Evolutionary conservation across 441 rosid genomes (phyloP), one percentile per base, ranked within the genome.

Genomic region (Lepidium campestre): DNA sequence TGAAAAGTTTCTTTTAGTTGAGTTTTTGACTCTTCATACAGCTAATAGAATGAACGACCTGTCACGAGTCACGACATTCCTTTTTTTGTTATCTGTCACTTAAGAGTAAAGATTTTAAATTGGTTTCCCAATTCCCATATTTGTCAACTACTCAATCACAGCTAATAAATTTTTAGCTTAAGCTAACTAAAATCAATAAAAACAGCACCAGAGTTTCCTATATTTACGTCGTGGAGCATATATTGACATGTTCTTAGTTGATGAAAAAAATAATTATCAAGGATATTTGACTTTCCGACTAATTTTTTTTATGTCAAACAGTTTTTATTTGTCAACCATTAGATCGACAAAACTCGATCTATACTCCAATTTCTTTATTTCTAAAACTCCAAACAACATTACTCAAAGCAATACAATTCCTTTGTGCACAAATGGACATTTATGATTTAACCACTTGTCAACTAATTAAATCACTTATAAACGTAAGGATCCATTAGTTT

Each of bases 211-310:
- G n/a, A 19, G 18, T 7, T 22, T 56, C 22, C 22, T 61, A 36
- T 11, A 63, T 63, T 15, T 50, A 52, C 68, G 59, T 37, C 59
- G 68, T 27, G 31, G 31, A 27, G 39, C 37, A 37, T 48, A 18
- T 57, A 50, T 35, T 14, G 23, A 62, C 56, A 22, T 14, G 65
- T 45, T 46, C 11, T 8, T 19, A n/a, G 20, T 5, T 13, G 20
- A 17, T 3, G 5, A 18, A 22, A 7, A 59, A 45, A 8, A 58
- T 0, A 7, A 27, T 29, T 14, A 7, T 13, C 5, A 18, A 44
- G 42, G 66, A 29, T 46, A 14, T 40, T 25, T 32, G 29, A 31
- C n/a, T 57, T 22, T 44, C 22, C 2, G 5, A 25, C 27, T 25
- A n/a, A n/a, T n/a, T n/a, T n/a, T n/a, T n/a, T n/a, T n/a, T n/a